Evolutionary conservation across 768 basidiomycete genomes (phyloP), one percentile per base, ranked within the genome.

Genomic region (Lactarius vividus): DNA sequence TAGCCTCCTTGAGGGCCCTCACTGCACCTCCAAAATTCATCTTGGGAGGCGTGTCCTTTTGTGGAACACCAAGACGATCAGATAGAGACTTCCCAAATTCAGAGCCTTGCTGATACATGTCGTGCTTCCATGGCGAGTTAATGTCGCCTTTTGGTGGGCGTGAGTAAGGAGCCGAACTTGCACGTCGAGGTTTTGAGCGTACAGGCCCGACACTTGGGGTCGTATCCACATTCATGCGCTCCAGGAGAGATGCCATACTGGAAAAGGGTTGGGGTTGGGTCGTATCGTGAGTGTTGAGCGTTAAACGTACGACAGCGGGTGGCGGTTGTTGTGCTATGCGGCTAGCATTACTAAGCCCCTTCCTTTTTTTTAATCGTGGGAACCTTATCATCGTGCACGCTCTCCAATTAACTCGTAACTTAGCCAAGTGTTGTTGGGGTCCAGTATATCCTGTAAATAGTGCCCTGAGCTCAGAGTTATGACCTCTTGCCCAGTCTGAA

Each of bases 361-460:
- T 16, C 46, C 23, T 26, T 26, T 52, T 46, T 6, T 7, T 37
- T 37, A 37, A 52, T 52, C 49, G 49, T 23, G 46, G 11, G 46
- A 49, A 49, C 9, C 1, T 49, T 23, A 49, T 49, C 23, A 23
- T 46, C 20, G n/a, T n/a, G n/a, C n/a, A n/a, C n/a, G 39, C 16
- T 35, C 9, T 35, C 33, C 33, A 35, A 31, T 31, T 31, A 35
- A 11, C 33, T 35, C 33, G 33, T 35, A 40, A 40, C 39, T 16
- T 16, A 16, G 39, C 39, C 68, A 53, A 64, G 61, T 11, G 77
- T 81, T 26, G 82, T 82, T n/a, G n/a, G n/a, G n/a, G n/a, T n/a
- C n/a, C n/a, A n/a, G 82, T 37, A 11, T 37, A 37, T 13, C 55
- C 85, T 86, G 0, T 86, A 87, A 77, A 84, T 83, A 67, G 85